Percentiles rank a stretch among this genome's conserved stretches.
Conservation (phyloP, 2,329 filamentous ascomycete species). For the Cytospora schulzeri region DNA sequence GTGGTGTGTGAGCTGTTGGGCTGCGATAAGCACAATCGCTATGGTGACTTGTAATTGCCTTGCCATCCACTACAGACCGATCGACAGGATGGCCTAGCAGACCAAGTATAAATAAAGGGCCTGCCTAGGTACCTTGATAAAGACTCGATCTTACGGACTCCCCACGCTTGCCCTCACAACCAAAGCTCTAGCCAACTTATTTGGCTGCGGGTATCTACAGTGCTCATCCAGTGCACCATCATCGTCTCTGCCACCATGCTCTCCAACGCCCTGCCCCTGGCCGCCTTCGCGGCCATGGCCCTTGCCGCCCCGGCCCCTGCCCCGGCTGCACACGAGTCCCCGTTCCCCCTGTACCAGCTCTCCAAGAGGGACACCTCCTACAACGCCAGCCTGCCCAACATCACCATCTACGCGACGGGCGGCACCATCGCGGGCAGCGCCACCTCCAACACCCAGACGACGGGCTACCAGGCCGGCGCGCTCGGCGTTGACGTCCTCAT, state of each 20-base stretch:
- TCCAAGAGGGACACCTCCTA: constrained; percentile 15
- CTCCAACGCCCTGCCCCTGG: neutral
- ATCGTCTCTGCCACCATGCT: neutral
- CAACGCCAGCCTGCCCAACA: constrained; percentile 47
- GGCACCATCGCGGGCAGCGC: constrained; percentile 61
- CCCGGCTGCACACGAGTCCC: neutral
- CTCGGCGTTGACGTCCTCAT: constrained; percentile 55
- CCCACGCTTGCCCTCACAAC: neutral
- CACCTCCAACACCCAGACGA: constrained; percentile 48
- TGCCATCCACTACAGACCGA: neutral
- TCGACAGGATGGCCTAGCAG: neutral
- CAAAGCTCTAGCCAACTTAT: neutral
- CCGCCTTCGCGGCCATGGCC: constrained; percentile 9
- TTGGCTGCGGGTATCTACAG: neutral
- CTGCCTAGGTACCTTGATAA: neutral
- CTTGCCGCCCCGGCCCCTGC: constrained; percentile 3
- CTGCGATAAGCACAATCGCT: neutral
- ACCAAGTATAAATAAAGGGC: neutral
- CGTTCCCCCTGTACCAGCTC: constrained; percentile 11
- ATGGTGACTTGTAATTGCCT: neutral
- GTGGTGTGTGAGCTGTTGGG: neutral
- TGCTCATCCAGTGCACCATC: neutral
- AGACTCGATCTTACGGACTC: neutral
- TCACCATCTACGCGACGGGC: constrained; percentile 60
- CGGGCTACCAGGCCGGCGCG: constrained; percentile 45